Evolutionary conservation across 2,329 filamentous ascomycete species (phyloP).

Genomic region (Cordyceps cicadae): DNA sequence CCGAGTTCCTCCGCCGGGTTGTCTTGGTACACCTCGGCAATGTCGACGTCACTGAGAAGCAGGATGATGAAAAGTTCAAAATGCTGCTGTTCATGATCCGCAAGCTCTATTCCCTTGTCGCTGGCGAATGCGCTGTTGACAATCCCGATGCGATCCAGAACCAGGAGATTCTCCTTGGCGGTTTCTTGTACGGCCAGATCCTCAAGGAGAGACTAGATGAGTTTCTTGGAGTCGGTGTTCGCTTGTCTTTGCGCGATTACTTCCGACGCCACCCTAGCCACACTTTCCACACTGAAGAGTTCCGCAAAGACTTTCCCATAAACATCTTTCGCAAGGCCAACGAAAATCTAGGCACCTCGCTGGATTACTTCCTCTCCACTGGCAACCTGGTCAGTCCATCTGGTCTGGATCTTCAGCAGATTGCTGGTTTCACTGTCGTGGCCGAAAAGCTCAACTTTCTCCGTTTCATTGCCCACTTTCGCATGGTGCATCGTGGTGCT

Average conservation of each 20-base stretch:
- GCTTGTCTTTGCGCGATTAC: slow-evolving; percentile 48
- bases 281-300: slow-evolving; percentile 69
- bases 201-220: slow-evolving; percentile 92
- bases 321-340: slow-evolving; percentile 75
- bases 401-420: slow-evolving; percentile 88
- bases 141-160: slow-evolving; percentile 96
- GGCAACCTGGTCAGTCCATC: slow-evolving; percentile 88
- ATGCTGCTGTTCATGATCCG: slow-evolving; percentile 93
- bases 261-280: slow-evolving; percentile 49
- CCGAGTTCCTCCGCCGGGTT: slow-evolving; percentile 82
- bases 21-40: slow-evolving; percentile 89
- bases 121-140: slow-evolving; percentile 85
- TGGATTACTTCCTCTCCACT: slow-evolving; percentile 95
- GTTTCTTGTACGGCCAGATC: slow-evolving; percentile 90
- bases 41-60: slow-evolving; percentile 69
- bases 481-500: slow-evolving; percentile 96
- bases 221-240: slow-evolving; percentile 55
- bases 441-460: slow-evolving; percentile 99
- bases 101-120: slow-evolving; percentile 88
- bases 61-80: slow-evolving; percentile 88
- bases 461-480: slow-evolving; percentile 97
- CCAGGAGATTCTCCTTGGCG: slow-evolving; percentile 88
- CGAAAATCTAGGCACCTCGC: slow-evolving; percentile 75
- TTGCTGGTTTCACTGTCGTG: slow-evolving; percentile 90
- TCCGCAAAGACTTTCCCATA: slow-evolving; percentile 68